These are phyloP conservation scores for Penicillium flavigenum DNA, from an alignment of 495 filamentous ascomycete genomes.

Conservation along the genomic window DNA sequence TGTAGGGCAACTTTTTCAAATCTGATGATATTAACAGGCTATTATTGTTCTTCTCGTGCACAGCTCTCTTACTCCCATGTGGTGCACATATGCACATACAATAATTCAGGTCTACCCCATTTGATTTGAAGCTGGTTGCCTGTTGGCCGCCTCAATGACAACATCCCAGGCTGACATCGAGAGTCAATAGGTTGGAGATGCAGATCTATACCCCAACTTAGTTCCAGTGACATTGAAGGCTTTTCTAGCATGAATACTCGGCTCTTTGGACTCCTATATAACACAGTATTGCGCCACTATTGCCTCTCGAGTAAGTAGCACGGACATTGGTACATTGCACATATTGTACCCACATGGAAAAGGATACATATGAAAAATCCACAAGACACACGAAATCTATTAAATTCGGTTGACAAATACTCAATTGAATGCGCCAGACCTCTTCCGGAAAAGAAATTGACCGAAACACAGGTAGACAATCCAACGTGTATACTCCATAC, in stretches of 20 bases:
- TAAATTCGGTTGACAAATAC: not conserved
- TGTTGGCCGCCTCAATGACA: constrained; percentile 8
- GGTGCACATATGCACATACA: not conserved
- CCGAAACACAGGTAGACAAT: not conserved
- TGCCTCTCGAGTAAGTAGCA: constrained; percentile 4
- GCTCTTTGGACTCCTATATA: constrained; percentile 1
- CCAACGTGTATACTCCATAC: constrained; percentile 3
- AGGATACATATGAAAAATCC: constrained; percentile 2
- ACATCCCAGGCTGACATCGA: not conserved
- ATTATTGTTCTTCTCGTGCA: not conserved
- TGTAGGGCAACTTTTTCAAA: too few relatives aligned
- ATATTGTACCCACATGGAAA: constrained; percentile 7
- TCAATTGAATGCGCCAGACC: not conserved
- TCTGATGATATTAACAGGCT: not conserved
- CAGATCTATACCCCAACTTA: constrained; percentile 1
- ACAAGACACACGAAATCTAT: not conserved
- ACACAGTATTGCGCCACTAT: constrained; percentile 6
- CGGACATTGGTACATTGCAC: constrained; percentile 1
- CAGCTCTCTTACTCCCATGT: not conserved
- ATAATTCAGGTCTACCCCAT: not conserved
- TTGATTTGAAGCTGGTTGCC: constrained; percentile 6
- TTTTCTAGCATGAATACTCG: not conserved
- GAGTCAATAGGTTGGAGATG: constrained; percentile 5
- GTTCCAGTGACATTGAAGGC: not conserved
- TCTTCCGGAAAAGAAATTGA: not conserved